Conservation (phyloP, 352 stramenopile genomes). For the Phytopythium cucurbitacearum region DNA sequence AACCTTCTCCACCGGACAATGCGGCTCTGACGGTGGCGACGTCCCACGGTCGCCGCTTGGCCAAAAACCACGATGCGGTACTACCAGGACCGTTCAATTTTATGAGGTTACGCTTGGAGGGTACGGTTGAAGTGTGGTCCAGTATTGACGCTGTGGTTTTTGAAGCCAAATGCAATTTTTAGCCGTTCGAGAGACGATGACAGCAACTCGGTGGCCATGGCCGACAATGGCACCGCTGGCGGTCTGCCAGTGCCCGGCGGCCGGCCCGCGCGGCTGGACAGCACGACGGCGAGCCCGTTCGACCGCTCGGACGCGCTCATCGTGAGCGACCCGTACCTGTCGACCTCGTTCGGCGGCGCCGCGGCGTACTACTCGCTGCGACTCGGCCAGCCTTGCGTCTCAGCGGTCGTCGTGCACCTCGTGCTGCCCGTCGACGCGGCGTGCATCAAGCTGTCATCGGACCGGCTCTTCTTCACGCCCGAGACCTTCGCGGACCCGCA, state of each 20-base stretch:
- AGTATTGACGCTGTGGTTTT: too few species aligned
- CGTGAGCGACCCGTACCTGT: constrained; percentile 50
- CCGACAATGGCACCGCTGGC: too few species aligned
- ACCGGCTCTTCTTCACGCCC: constrained; percentile 70
- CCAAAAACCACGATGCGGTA: too few species aligned
- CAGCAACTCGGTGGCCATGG: too few species aligned
- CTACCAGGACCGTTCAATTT: too few species aligned
- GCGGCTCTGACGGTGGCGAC: too few species aligned
- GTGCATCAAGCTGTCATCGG: constrained; percentile 48
- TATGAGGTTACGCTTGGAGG: too few species aligned
- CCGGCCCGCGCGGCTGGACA: neutral
- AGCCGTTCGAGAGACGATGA: too few species aligned
- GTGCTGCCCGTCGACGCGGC: constrained; percentile 40
- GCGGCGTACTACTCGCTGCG: constrained; percentile 54
- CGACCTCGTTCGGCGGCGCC: constrained; percentile 47
- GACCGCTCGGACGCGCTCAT: constrained; percentile 21
- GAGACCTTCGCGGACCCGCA: constrained; percentile 51
- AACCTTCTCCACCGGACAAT: too few species aligned
- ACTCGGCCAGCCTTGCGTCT: constrained; percentile 52
- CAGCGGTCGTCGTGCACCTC: constrained; percentile 66
- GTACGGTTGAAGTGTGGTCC: too few species aligned
- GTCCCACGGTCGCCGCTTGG: too few species aligned
- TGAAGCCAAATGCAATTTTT: too few species aligned
- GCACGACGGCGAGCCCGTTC: constrained; percentile 1
- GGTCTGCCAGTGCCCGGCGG: neutral